Percentiles rank a stretch among this genome's conserved stretches.
These are phyloP conservation scores for Cercospora zeae-maydis DNA, from an alignment of 2,329 filamentous ascomycete species.

Conservation along the genomic window DNA sequence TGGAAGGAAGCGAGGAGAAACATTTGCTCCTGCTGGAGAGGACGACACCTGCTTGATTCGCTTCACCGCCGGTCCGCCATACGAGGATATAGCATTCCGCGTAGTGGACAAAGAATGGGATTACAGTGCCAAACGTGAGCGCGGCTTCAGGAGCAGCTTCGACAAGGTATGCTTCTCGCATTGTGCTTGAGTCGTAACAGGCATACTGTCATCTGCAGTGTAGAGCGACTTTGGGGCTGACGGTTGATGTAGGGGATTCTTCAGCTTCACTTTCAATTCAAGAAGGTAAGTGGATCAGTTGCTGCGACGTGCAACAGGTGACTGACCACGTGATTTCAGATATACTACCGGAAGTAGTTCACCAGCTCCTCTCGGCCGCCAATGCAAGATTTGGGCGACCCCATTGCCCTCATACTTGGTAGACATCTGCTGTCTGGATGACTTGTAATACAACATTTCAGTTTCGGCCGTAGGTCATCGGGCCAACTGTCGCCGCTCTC, in stretches of 20 bases:
- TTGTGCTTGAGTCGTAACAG: background rate
- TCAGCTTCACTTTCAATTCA: slow-evolving; percentile 97
- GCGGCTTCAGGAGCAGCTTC: slow-evolving; percentile 93
- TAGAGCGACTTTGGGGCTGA: slow-evolving; percentile 30
- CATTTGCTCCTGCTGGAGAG: slow-evolving; percentile 87
- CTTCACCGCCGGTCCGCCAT: slow-evolving; percentile 91
- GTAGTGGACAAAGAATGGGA: slow-evolving; percentile 99
- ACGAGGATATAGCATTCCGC: slow-evolving; percentile 93
- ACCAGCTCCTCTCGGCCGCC: slow-evolving; percentile 12
- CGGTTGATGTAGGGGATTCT: slow-evolving; percentile 69
- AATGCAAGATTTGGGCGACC: slow-evolving; percentile 8
- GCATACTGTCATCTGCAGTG: slow-evolving; percentile 3
- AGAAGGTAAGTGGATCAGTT: slow-evolving; percentile 63
- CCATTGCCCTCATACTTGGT: background rate
- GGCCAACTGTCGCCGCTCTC: background rate
- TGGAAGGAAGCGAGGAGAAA: slow-evolving; percentile 83
- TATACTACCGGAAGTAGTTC: slow-evolving; percentile 46
- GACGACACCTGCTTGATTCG: slow-evolving; percentile 96
- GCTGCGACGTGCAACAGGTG: slow-evolving; percentile 6
- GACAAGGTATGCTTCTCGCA: slow-evolving; percentile 69
- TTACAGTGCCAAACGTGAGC: slow-evolving; percentile 90
- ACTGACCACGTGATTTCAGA: slow-evolving; percentile 34
- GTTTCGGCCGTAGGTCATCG: background rate
- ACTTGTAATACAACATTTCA: slow-evolving; percentile 7
- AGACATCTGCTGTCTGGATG: background rate